phyloP scores from a whole-genome alignment of 345 rosid species.

The Salix koriyanagi region DNA sequence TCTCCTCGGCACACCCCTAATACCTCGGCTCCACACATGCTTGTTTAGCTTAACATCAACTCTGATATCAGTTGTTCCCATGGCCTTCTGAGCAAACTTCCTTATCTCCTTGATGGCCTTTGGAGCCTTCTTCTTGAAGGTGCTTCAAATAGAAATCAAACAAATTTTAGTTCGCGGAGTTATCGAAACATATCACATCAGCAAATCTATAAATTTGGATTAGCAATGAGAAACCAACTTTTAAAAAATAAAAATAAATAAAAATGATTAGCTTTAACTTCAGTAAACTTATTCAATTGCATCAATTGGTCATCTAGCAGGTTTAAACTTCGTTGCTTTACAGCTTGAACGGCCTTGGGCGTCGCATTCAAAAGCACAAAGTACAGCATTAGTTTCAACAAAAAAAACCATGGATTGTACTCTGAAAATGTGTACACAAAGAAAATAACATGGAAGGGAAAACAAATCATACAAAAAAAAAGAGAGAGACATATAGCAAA shows the following conservation, averaged over 20 bases:
- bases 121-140: conserved; percentile 90
- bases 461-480: neutral
- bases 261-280: neutral
- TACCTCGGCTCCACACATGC: conserved; percentile 77
- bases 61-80: conserved; percentile 64
- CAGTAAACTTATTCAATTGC: neutral
- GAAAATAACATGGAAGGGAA: neutral
- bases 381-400: no score
- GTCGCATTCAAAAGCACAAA: no score
- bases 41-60: conserved; percentile 84
- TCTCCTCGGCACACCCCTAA: conserved; percentile 75
- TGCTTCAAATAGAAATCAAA: conserved; percentile 22
- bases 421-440: no score
- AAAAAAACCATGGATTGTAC: no score
- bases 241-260: no score
- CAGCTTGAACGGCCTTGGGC: neutral
- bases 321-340: neutral
- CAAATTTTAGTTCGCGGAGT: neutral
- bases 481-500: neutral
- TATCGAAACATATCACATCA: neutral
- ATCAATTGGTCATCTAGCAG: neutral
- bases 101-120: conserved; percentile 79
- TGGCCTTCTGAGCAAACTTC: conserved; percentile 74
- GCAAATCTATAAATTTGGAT: no score
- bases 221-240: no score